These are phyloP conservation scores for Avicennia marina DNA, from an alignment of 257 asterid genomes.

Conservation along the genomic window DNA sequence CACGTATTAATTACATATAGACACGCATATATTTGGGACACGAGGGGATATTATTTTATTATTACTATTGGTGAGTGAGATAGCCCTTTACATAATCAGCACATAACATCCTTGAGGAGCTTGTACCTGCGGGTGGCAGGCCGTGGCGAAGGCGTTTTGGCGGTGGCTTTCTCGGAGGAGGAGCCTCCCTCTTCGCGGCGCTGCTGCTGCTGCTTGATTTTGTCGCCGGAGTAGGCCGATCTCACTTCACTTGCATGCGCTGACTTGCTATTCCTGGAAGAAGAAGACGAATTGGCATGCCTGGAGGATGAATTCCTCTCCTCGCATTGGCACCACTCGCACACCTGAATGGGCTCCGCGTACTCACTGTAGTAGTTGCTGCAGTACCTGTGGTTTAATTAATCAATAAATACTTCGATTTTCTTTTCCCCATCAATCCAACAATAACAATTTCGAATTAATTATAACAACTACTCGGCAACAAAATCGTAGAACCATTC, in stretches of 20 bases:
- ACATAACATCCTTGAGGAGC: conserved; percentile 98
- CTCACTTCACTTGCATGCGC: conserved; percentile 35
- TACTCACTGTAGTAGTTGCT: conserved; percentile 79
- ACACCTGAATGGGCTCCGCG: conserved; percentile 51
- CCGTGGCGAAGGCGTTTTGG: conserved; percentile 65
- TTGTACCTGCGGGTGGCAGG: conserved; percentile 77
- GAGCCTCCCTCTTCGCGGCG: conserved; percentile 40
- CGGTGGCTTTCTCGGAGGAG: conserved; percentile 42
- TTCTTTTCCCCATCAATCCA: neutral
- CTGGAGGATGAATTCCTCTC: conserved; percentile 24
- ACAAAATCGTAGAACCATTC: neutral
- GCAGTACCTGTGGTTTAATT: conserved; percentile 50
- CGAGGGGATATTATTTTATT: neutral
- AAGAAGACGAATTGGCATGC: conserved; percentile 27
- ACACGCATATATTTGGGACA: conserved; percentile 8
- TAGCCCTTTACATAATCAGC: conserved; percentile 29
- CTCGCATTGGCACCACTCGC: conserved; percentile 93
- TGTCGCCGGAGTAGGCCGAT: conserved; percentile 63
- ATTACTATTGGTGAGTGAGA: neutral
- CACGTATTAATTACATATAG: neutral
- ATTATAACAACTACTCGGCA: no score
- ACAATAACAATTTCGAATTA: no score
- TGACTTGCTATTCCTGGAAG: conserved; percentile 3
- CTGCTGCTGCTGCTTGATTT: conserved; percentile 58
- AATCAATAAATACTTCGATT: neutral